Evolutionary conservation across 768 basidiomycete species (phyloP).

Genomic region (Pleurotus salmoneostramineus): DNA sequence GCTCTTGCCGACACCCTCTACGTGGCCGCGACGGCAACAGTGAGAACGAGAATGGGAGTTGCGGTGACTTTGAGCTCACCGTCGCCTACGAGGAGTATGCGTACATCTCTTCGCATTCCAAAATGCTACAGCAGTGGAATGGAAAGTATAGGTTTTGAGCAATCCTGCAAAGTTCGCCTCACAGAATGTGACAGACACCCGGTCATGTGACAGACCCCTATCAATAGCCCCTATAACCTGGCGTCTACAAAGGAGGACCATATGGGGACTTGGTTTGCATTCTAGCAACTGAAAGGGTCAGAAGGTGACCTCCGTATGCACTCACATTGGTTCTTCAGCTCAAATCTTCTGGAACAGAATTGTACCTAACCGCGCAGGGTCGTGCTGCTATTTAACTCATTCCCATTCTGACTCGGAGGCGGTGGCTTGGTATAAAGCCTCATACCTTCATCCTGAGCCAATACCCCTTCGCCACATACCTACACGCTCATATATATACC

Average conservation of each 20-base stretch:
- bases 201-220: too few relatives aligned
- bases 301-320: too few relatives aligned
- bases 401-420: background rate
- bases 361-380: background rate
- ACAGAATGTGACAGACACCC: too few relatives aligned
- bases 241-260: too few relatives aligned
- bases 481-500: too few relatives aligned
- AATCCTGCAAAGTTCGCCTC: too few relatives aligned
- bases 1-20: slow-evolving; percentile 97
- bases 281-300: too few relatives aligned
- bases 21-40: slow-evolving; percentile 11
- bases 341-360: background rate
- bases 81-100: slow-evolving; percentile 92
- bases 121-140: slow-evolving; percentile 4
- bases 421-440: background rate
- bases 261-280: too few relatives aligned
- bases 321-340: too few relatives aligned
- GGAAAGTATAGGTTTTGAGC: background rate
- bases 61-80: slow-evolving; percentile 51
- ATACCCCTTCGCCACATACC: slow-evolving; percentile 36
- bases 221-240: too few relatives aligned
- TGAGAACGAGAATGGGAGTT: background rate
- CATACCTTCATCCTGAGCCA: slow-evolving; percentile 52
- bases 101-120: slow-evolving; percentile 86
- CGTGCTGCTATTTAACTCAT: slow-evolving; percentile 1